Evolutionary conservation across 345 rosid species (phyloP).

Genomic region (Salix caprea): DNA sequence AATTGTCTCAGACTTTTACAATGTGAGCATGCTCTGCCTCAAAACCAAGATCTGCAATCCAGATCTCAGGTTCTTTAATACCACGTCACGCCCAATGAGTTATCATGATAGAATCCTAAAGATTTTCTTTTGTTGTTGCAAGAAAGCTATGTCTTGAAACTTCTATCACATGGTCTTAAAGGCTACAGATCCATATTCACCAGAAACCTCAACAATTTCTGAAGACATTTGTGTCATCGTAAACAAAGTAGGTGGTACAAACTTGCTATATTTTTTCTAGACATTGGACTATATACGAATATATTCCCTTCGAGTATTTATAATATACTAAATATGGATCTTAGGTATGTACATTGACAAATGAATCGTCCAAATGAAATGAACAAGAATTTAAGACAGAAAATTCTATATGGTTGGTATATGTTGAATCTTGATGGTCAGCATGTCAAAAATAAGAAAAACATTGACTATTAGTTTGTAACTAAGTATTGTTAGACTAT

Average conservation of each 20-base stretch:
- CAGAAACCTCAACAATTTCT: background rate
- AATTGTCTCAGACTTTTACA: accelerated
- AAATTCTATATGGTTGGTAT: background rate
- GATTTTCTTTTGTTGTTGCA: background rate
- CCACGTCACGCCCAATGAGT: too few relatives aligned
- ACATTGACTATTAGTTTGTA: background rate
- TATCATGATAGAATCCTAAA: background rate
- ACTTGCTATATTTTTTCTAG: too few relatives aligned
- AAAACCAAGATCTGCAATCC: accelerated
- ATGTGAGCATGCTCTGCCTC: too few relatives aligned
- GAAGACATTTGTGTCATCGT: background rate
- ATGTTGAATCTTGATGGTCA: background rate
- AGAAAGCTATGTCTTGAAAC: background rate
- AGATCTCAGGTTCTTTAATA: too few relatives aligned
- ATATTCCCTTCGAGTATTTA: background rate
- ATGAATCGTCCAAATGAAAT: background rate
- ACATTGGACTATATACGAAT: too few relatives aligned
- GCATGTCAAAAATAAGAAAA: background rate
- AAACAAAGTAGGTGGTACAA: too few relatives aligned
- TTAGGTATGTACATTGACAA: background rate
- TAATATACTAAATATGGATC: background rate
- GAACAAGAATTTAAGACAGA: background rate
- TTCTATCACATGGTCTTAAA: background rate
- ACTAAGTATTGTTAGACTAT: background rate
- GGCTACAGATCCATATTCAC: background rate